phyloP scores from a whole-genome alignment of 1,139 yeast genomes.

The Kurtzmaniella natalensis region DNA sequence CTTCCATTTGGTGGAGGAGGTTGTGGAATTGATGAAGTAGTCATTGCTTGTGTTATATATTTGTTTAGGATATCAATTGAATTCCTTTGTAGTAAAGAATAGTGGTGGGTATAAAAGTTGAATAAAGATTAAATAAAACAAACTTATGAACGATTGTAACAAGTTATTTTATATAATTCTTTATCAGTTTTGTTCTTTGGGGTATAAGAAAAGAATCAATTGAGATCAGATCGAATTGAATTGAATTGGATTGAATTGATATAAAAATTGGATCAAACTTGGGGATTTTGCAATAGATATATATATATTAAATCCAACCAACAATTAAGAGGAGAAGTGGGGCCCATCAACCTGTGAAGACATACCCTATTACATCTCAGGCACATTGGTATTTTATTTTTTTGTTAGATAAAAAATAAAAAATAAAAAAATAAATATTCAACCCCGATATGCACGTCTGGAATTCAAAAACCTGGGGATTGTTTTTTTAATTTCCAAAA shows the following conservation, averaged over 20 bases:
- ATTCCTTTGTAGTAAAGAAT: too few relatives aligned
- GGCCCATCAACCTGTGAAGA: too few relatives aligned
- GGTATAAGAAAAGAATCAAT: constrained; percentile 1
- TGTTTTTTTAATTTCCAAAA: constrained; percentile 1
- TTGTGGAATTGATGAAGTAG: constrained; percentile 10
- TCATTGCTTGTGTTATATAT: too few relatives aligned
- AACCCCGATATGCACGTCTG: constrained; percentile 2
- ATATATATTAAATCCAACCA: too few relatives aligned
- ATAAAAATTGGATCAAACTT: background rate
- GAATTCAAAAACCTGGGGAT: constrained; percentile 1
- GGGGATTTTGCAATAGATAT: background rate
- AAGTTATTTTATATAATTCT: too few relatives aligned
- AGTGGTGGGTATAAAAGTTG: too few relatives aligned
- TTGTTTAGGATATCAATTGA: too few relatives aligned
- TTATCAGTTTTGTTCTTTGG: background rate
- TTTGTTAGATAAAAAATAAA: too few relatives aligned
- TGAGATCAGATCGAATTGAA: background rate
- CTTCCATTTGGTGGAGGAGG: constrained; percentile 45
- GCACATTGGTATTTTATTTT: too few relatives aligned
- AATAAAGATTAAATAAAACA: too few relatives aligned
- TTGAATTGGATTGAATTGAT: constrained; percentile 1
- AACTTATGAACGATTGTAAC: constrained; percentile 1
- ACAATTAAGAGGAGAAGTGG: too few relatives aligned
- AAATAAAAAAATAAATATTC: background rate
- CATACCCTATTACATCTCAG: too few relatives aligned